These are phyloP conservation scores for Trypethelium eluteriae DNA, from an alignment of 495 filamentous ascomycete genomes.

Conservation along the genomic window DNA sequence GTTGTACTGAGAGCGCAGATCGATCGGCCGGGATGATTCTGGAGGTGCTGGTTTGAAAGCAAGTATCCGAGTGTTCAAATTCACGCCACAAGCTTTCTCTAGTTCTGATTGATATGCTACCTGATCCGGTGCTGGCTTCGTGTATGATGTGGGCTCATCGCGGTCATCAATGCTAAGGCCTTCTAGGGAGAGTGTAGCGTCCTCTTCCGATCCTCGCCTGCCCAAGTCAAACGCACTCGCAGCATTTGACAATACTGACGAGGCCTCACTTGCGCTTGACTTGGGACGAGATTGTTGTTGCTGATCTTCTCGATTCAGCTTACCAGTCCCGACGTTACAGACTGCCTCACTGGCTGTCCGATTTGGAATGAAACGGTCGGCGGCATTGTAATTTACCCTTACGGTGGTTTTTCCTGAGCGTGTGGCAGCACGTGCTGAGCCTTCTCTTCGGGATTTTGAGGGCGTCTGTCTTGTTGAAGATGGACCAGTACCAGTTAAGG, in stretches of 20 bases:
- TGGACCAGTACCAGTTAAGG: constrained; percentile 68
- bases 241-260: constrained; percentile 61
- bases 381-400: constrained; percentile 63
- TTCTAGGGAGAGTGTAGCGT: constrained; percentile 70
- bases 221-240: constrained; percentile 59
- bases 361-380: constrained; percentile 96
- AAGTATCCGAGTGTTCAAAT: constrained; percentile 88
- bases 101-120: constrained; percentile 89
- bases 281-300: constrained; percentile 53
- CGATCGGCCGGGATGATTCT: constrained; percentile 95
- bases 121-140: constrained; percentile 73
- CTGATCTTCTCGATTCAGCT: constrained; percentile 44
- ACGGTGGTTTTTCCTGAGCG: constrained; percentile 46
- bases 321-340: constrained; percentile 68
- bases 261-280: constrained; percentile 59
- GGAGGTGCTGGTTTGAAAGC: constrained; percentile 96
- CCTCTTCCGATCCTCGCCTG: constrained; percentile 57
- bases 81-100: constrained; percentile 86
- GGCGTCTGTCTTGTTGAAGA: constrained; percentile 58
- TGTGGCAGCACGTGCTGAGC: constrained; percentile 59
- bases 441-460: constrained; percentile 48
- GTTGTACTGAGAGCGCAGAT: constrained; percentile 96
- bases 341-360: constrained; percentile 82
- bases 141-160: constrained; percentile 48
- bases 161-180: constrained; percentile 61